A percentile compares a stretch with the other conserved stretches of the same genome.
Conservation (phyloP, 1,284 basidiomycete genomes). For the Mycosarcoma mackinlayi region DNA sequence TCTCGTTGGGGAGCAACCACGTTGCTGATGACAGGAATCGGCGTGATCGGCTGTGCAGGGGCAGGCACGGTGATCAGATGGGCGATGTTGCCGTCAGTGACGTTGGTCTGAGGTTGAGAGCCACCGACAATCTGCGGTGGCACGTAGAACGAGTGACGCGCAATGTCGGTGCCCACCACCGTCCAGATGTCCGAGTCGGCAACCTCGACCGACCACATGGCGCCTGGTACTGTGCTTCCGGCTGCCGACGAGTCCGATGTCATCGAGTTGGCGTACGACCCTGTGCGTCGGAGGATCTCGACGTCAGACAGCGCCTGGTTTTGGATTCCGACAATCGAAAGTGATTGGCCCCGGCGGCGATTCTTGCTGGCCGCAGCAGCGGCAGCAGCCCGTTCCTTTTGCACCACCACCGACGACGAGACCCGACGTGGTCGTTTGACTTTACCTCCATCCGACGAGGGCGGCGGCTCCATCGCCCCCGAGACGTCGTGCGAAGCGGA, state of each 20-base stretch:
- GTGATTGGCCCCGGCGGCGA: slow-evolving; percentile 56
- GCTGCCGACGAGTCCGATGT: slow-evolving; percentile 53
- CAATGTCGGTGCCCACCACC: slow-evolving; percentile 79
- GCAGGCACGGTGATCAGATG: slow-evolving; percentile 60
- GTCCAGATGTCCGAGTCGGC: slow-evolving; percentile 84
- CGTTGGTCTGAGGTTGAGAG: slow-evolving; percentile 23
- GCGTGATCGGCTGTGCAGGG: slow-evolving; percentile 69
- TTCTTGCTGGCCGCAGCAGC: slow-evolving; percentile 48
- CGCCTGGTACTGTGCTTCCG: slow-evolving; percentile 40
- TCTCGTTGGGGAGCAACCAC: slow-evolving; percentile 80
- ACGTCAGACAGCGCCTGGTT: slow-evolving; percentile 45
- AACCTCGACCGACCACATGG: slow-evolving; percentile 56
- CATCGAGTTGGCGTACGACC: slow-evolving; percentile 47
- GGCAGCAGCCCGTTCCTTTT: slow-evolving; percentile 48
- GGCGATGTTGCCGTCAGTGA: slow-evolving; percentile 40
- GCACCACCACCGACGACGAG: slow-evolving; percentile 57
- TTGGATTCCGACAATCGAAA: slow-evolving; percentile 56
- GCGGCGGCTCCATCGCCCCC: slow-evolving; percentile 42
- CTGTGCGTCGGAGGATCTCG: slow-evolving; percentile 41
- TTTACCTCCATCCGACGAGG: slow-evolving; percentile 64
- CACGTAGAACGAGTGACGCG: slow-evolving; percentile 69
- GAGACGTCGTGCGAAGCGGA: slow-evolving; percentile 33
- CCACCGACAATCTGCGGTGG: slow-evolving; percentile 61
- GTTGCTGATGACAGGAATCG: slow-evolving; percentile 74
- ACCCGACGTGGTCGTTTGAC: slow-evolving; percentile 61